phyloP scores from a whole-genome alignment of 129 eudicot genomes.

The Lactuca sativa region DNA sequence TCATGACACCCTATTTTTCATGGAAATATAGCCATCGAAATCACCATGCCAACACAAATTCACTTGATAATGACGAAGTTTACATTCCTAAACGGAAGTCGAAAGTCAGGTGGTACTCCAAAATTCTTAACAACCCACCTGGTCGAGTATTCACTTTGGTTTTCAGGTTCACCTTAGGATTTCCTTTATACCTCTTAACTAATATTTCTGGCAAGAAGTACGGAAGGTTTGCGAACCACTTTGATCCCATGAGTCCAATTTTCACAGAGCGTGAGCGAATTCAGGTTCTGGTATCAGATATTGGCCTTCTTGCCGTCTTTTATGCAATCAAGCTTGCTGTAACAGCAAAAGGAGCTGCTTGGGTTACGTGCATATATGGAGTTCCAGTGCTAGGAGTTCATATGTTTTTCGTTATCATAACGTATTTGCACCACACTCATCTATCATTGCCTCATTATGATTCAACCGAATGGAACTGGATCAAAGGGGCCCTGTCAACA shows the following conservation, averaged over 20 bases:
- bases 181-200: slow-evolving; percentile 19
- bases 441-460: neutral
- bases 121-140: too few species aligned
- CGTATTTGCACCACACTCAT: slow-evolving; percentile 26
- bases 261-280: neutral
- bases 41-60: too few species aligned
- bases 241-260: neutral
- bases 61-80: too few species aligned
- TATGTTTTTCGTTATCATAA: slow-evolving; percentile 8
- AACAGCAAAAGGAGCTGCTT: slow-evolving; percentile 8
- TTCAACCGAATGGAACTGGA: too few species aligned
- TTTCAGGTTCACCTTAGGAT: slow-evolving; percentile 6
- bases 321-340: neutral
- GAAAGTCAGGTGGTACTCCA: too few species aligned
- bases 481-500: too few species aligned
- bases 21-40: too few species aligned
- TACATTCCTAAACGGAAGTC: too few species aligned
- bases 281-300: slow-evolving; percentile 9
- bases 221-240: slow-evolving; percentile 20
- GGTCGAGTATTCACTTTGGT: neutral
- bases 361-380: neutral
- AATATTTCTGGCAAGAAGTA: slow-evolving; percentile 26
- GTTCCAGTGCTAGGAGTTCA: neutral
- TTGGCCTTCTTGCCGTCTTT: slow-evolving; percentile 3
- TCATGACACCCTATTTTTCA: too few species aligned